These are phyloP conservation scores for Mortierella sp. DNA, from an alignment of 371 early-diverging fungal genomes.

Conservation along the genomic window DNA sequence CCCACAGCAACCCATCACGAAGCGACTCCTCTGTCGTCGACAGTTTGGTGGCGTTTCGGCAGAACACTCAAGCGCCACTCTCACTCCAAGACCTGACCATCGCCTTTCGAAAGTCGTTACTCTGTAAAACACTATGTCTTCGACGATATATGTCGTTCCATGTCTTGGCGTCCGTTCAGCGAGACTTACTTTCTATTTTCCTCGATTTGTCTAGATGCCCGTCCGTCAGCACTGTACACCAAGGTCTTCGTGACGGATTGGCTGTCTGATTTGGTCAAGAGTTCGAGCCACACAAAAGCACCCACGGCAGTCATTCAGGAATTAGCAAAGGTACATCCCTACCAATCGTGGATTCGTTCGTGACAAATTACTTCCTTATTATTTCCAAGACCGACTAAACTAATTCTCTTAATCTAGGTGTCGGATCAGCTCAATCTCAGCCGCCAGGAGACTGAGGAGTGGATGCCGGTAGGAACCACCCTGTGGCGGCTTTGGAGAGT, in stretches of 20 bases:
- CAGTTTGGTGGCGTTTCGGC: slow-evolving; percentile 50
- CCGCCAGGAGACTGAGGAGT: slow-evolving; percentile 40
- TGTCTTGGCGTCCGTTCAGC: not conserved
- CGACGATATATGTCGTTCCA: not conserved
- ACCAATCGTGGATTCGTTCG: not conserved
- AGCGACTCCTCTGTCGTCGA: slow-evolving; percentile 20
- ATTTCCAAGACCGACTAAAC: not conserved
- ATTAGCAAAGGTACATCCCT: slow-evolving; percentile 29
- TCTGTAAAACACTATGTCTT: slow-evolving; percentile 11
- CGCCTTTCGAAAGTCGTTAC: slow-evolving; percentile 33
- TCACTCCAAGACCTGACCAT: slow-evolving; percentile 26
- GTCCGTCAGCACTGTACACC: not conserved
- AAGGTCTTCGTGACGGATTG: slow-evolving; percentile 40
- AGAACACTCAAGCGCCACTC: slow-evolving; percentile 22
- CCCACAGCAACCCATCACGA: not conserved
- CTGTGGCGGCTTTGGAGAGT: not conserved
- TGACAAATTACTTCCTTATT: not conserved
- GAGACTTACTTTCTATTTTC: not conserved
- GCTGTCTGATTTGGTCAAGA: slow-evolving; percentile 30
- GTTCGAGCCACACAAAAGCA: slow-evolving; percentile 4
- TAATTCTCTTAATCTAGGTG: slow-evolving; percentile 14
- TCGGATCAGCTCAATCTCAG: slow-evolving; percentile 26
- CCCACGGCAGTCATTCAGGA: slow-evolving; percentile 27
- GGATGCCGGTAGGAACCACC: slow-evolving; percentile 40
- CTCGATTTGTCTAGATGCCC: not conserved